A percentile compares a stretch with the other conserved stretches of the same genome.
These are phyloP conservation scores for Cairneyella variabilis DNA, from an alignment of 495 filamentous ascomycete species.

Conservation along the genomic window DNA sequence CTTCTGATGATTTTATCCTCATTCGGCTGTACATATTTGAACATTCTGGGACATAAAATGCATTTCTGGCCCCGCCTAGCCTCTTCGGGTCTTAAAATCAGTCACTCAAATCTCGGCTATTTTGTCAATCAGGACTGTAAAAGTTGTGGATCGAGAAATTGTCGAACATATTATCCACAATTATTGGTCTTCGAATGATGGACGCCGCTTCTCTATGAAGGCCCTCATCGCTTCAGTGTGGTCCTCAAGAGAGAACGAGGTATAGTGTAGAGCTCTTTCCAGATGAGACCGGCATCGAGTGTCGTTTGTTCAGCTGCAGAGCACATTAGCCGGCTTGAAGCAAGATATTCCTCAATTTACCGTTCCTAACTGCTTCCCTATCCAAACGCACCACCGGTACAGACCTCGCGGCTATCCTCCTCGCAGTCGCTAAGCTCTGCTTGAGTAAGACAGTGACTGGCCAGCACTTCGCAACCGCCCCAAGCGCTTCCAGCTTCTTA, in stretches of 20 bases:
- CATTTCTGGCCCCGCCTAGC: no score
- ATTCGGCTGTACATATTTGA: no score
- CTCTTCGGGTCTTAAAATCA: no score
- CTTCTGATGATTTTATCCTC: no score
- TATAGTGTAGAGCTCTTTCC: constrained; percentile 10
- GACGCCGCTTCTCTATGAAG: constrained; percentile 27
- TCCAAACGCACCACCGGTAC: constrained; percentile 25
- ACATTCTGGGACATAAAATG: no score
- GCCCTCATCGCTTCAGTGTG: constrained; percentile 19
- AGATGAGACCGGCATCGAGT: not conserved
- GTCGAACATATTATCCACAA: no score
- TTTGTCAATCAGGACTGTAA: no score
- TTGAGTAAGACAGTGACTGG: constrained; percentile 17
- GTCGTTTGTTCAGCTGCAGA: not conserved
- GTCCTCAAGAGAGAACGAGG: constrained; percentile 15
- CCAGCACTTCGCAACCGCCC: constrained; percentile 21
- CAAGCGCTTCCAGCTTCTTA: constrained; percentile 3
- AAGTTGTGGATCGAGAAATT: no score
- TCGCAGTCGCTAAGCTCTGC: constrained; percentile 7
- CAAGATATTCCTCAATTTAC: constrained; percentile 10
- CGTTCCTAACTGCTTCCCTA: constrained; percentile 24
- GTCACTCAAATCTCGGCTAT: no score
- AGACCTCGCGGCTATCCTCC: constrained; percentile 22
- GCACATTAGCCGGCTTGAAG: not conserved
- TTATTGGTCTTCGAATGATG: constrained; percentile 19